Base-by-base conservation (phyloP, 2,329 filamentous ascomycete genomes). In the Sarocladiaceae sp. region DNA sequence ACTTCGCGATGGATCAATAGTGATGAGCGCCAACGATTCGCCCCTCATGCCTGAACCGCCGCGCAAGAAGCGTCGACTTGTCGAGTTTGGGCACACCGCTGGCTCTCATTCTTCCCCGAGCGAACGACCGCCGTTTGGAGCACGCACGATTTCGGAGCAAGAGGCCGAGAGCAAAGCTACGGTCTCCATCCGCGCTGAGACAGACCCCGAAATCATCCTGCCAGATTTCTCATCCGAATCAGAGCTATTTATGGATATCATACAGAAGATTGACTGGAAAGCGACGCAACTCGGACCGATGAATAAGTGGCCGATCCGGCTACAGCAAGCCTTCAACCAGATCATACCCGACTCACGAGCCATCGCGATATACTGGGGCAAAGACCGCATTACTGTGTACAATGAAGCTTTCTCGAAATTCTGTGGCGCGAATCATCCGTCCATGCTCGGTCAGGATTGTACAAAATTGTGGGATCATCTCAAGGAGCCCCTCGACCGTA, bases 351-450 rank as follows among this genome's bases (percentile, higher is more conserved):
- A 76, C 58, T 70, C 70, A 4, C 65, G 69, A 17, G 77, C 79
- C 4, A 75, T 78, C 22, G 80, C 79, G 10, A 80, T 84, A 66
- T 86, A 85, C 58, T 86, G 83, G 83, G 83, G 83, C 1, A 70
- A 76, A 2, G 75, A 85, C 29, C 72, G 82, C 44, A 75, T 83
- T 20, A 80, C 82, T 7, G 79, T 87, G 3, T 87, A 87, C 66
- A 87, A 87, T 56, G 83, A 87, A 62, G 79, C 83, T 1, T 87
- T 86, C 59, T 75, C 80, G 53, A 69, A 77, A 53, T 73, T 87
- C 17, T 82, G 82, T 48, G 84, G 83, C 12, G 75, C 82, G 52
- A 84, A 83, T 53, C 85, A 88, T 60, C 85, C 85, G 1, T 59
- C 60, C 2, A 66, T 87, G 11, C 78, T 88, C 66, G 86, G 86